Base-by-base conservation (phyloP, 2,329 filamentous ascomycete species). In the Ceratocystis cubensis region DNA sequence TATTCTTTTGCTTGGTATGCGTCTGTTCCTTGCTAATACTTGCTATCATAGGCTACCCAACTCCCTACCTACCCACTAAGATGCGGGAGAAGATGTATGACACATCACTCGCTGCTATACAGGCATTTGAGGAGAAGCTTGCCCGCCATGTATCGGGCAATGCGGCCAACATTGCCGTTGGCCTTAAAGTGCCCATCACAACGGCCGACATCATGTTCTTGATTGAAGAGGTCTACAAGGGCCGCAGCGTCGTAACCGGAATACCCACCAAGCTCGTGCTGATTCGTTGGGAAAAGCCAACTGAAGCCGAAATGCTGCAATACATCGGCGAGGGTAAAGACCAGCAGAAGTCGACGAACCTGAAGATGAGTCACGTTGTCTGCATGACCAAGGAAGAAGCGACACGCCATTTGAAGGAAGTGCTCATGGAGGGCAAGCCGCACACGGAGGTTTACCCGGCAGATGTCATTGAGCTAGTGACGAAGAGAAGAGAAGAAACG, bases 371-470 rank as follows among this genome's bases (percentile, higher is more conserved):
- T 33, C 87, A 96, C 59, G 73, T 96, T 68, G 91, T 96, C 0
- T 89, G 88, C 71, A 90, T 96, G 89, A 96, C 92, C 0, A 96
- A 92, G 74, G 92, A 96, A 69, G 92, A 96, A 75, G 89, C 88
- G 2, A 77, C 81, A 17, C 81, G 83, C 67, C 94, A 99, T 75
- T 89, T 95, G 73, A 88, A 86, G 74, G 80, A 90, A 72, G 81
- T 97, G 1, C 78, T 97, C 57, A 86, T 84, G 71, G 88, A 84
- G 0, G 82, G 81, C 1, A 88, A 86, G 76, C 76, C 73, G 7
- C 78, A 84, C 0, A 87, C 89, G 70, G 87, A 93, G 0, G 69
- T 96, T 30, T 99, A 96, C 73, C 85, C 87, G 71, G 73, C 75
- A 17, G 82, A 84, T 37, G 85, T 87, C 0, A 77, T 96, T 63